Evolutionary conservation across 441 rosid species (phyloP), one percentile per base, ranked within the genome.

Genomic region (Populus hybrid): DNA sequence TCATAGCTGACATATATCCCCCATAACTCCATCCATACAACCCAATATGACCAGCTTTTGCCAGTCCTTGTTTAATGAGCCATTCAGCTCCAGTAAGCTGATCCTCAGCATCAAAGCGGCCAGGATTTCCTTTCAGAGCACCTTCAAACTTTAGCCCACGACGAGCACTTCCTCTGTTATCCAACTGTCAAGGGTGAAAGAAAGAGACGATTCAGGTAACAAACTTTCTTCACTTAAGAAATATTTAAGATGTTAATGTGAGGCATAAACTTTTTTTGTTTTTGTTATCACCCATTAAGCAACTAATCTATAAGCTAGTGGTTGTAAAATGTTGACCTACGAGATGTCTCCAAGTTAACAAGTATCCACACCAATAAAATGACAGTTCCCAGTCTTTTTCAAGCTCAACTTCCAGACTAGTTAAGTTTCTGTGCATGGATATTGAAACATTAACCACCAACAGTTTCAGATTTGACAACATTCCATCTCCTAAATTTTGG

Each of bases 21-120:
- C 97, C 98, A 31, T 93, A 94, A 85, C 98, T 94, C 98, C 98
- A 94, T 20, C 98, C 98, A 4, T 89, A 94, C 68, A 94, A 68
- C 29, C 99, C 98, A 8, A 95, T 90, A 78, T 91, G 90, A 63
- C 90, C 93, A 0, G 77, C 82, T 83, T 88, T 78, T 69, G 99
- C 89, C 24, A 94, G 83, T 71, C 98, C 98, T 85, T 88, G 86
- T 69, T 87, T 89, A 50, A 89, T 92, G 61, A 94, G 94, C 97
- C 97, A 95, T 74, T 88, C 91, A 20, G 84, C 97, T 33, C 99
- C 97, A 1, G 93, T 69, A 59, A 88, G 88, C 83, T 95, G 99
- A 86, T 95, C 99, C 45, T 90, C 95, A 0, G 90, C 88, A 45
- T 95, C 98, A 9, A 89, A 63, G 50, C 77, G 76, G 21, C 98